Evolutionary conservation across 2,329 filamentous ascomycete species (phyloP).

Genomic region (Cylindrodendrum hubeiense): DNA sequence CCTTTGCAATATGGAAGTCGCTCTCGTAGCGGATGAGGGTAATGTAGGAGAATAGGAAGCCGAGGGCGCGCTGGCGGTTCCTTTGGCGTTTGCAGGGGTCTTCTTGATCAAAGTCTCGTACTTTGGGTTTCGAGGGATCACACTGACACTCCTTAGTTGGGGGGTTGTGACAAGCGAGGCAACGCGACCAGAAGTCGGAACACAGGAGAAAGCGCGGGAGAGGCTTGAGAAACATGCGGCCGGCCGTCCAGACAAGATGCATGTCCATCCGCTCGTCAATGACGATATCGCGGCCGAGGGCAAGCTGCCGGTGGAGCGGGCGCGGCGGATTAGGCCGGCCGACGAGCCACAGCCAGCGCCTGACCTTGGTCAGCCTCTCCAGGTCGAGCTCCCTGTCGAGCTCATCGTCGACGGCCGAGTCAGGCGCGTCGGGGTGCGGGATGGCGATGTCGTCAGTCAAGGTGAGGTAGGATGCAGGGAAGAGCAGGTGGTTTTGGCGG

Average conservation of each 20-base stretch:
- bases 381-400: constrained; percentile 5
- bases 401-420: not conserved
- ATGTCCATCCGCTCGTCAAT: constrained; percentile 44
- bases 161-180: not conserved
- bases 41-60: constrained; percentile 8
- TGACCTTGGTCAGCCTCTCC: not conserved
- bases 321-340: constrained; percentile 7
- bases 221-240: constrained; percentile 50
- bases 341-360: not conserved
- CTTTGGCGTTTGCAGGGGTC: not conserved
- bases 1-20: constrained; percentile 6
- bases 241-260: constrained; percentile 44
- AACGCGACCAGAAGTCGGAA: constrained; percentile 3
- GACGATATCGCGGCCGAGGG: not conserved
- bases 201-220: constrained; percentile 48
- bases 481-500: not conserved
- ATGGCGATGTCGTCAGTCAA: not conserved
- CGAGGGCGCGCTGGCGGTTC: not conserved
- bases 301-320: not conserved
- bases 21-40: constrained; percentile 10
- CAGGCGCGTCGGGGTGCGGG: not conserved
- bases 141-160: too few species aligned
- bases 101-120: too few species aligned
- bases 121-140: too few species aligned
- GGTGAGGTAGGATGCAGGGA: not conserved